These are phyloP conservation scores for Trametes maxima DNA, from an alignment of 768 basidiomycete species.

Conservation along the genomic window DNA sequence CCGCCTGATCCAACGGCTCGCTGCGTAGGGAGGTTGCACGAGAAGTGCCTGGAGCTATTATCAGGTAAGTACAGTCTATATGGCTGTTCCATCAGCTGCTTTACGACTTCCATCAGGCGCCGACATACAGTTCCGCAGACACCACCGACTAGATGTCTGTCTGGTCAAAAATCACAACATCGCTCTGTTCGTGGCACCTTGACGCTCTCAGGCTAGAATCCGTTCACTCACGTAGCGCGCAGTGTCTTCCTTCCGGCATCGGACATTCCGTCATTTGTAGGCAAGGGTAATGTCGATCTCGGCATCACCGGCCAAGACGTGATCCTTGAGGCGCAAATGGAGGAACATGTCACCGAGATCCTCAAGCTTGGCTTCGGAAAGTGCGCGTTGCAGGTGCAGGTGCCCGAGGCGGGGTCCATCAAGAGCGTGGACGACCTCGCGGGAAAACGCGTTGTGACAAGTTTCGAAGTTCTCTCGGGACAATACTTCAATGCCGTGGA, in stretches of 20 bases:
- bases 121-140: slow-evolving; percentile 92
- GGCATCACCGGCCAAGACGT: slow-evolving; percentile 99
- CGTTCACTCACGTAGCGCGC: background rate
- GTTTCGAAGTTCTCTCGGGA: slow-evolving; percentile 86
- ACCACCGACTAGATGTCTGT: slow-evolving; percentile 87
- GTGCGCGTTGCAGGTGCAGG: slow-evolving; percentile 88
- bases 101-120: slow-evolving; percentile 57
- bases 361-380: slow-evolving; percentile 91
- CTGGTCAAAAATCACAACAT: slow-evolving; percentile 93
- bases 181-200: slow-evolving; percentile 69
- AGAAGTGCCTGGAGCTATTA: slow-evolving; percentile 85
- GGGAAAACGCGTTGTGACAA: slow-evolving; percentile 92
- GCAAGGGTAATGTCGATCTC: slow-evolving; percentile 93
- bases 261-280: slow-evolving; percentile 98
- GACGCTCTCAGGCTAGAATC: background rate
- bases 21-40: slow-evolving; percentile 76
- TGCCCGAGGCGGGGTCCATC: slow-evolving; percentile 73
- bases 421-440: slow-evolving; percentile 78
- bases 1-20: background rate
- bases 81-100: background rate
- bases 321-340: slow-evolving; percentile 88
- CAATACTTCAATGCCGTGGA: slow-evolving; percentile 77
- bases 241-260: slow-evolving; percentile 96
- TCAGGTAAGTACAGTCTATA: slow-evolving; percentile 54
- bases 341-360: slow-evolving; percentile 72